phyloP scores from a whole-genome alignment of 495 filamentous ascomycete genomes.

The Chaetomium fimeti region DNA sequence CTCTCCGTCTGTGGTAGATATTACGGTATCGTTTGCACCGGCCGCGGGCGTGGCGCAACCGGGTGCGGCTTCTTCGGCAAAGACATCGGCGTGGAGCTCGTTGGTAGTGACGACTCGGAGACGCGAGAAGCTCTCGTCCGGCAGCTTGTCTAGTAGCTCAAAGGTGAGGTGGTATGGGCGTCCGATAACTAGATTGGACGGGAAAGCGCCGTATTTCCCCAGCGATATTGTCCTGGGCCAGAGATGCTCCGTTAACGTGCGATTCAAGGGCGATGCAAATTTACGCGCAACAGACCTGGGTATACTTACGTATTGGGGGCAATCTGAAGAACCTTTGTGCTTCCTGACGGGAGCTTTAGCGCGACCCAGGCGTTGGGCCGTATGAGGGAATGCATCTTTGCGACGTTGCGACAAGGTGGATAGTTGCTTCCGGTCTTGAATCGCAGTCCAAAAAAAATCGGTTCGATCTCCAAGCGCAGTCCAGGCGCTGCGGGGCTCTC shows the following conservation, averaged over 20 bases:
- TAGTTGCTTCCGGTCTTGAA: slow-evolving; percentile 8
- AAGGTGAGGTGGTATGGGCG: slow-evolving; percentile 89
- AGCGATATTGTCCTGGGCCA: slow-evolving; percentile 69
- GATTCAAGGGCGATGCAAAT: too few relatives aligned
- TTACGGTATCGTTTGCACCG: slow-evolving; percentile 37
- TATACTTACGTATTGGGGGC: slow-evolving; percentile 72
- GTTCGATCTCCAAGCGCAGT: not conserved
- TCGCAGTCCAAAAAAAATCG: slow-evolving; percentile 19
- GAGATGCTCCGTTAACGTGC: slow-evolving; percentile 5
- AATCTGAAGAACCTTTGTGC: slow-evolving; percentile 61
- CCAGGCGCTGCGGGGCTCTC: slow-evolving; percentile 12
- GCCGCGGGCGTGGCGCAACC: slow-evolving; percentile 37
- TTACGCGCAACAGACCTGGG: not conserved
- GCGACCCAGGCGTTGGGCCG: slow-evolving; percentile 63
- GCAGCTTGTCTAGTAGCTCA: slow-evolving; percentile 70
- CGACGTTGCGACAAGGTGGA: not conserved
- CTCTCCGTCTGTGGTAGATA: slow-evolving; percentile 32
- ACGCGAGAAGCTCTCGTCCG: slow-evolving; percentile 54
- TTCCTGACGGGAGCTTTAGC: slow-evolving; percentile 66
- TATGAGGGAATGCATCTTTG: slow-evolving; percentile 51
- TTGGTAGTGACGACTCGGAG: slow-evolving; percentile 76
- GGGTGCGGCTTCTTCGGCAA: slow-evolving; percentile 52
- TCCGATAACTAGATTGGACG: slow-evolving; percentile 78
- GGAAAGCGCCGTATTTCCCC: slow-evolving; percentile 87
- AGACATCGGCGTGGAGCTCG: slow-evolving; percentile 80